Evolutionary conservation across 768 basidiomycete genomes (phyloP), one percentile per base, ranked within the genome.

Genomic region (Pholiota molesta): DNA sequence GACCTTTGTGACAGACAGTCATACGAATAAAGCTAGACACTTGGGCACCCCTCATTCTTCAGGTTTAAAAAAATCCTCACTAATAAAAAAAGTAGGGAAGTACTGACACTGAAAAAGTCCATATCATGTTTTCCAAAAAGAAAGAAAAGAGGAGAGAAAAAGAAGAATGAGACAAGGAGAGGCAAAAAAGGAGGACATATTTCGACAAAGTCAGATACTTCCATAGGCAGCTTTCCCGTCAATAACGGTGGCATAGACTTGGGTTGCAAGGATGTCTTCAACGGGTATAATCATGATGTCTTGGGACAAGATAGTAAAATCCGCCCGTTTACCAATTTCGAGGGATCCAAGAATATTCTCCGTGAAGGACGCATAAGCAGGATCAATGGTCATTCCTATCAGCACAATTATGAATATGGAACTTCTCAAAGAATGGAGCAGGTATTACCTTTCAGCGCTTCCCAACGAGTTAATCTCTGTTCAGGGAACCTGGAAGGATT

Each of bases 321-420:
- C 95, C 6, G 94, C 95, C 31, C 83, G 80, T 70, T 94, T 95
- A 17, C 94, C 94, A 1, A 81, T 73, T 42, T 84, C 82, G 40
- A 97, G 81, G 3, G 91, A 91, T n/a, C 95, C 95, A 9, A 92
- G 79, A 3, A 69, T 75, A 44, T 81, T 69, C 66, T 94, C 92
- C 0, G 86, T 86, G 75, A 96, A 95, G 0, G 91, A 90, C 16
- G 95, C 94, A 71, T 91, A 95, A 0, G 94, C 94, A 7, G 92
- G 85, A 68, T 93, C 89, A 39, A 92, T 83, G 2, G 94, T 96
- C 88, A 96, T 92, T 19, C 94, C 90, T 91, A 59, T 42, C 53
- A 23, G 58, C 28, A 26, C 21, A 54, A 51, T 51, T 31, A 59
- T 45, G 39, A 45, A 55, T 45, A n/a, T 29, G 28, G 59, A 21